phyloP scores from a whole-genome alignment of 2,329 filamentous ascomycete genomes.

The Xylaria sp. region DNA sequence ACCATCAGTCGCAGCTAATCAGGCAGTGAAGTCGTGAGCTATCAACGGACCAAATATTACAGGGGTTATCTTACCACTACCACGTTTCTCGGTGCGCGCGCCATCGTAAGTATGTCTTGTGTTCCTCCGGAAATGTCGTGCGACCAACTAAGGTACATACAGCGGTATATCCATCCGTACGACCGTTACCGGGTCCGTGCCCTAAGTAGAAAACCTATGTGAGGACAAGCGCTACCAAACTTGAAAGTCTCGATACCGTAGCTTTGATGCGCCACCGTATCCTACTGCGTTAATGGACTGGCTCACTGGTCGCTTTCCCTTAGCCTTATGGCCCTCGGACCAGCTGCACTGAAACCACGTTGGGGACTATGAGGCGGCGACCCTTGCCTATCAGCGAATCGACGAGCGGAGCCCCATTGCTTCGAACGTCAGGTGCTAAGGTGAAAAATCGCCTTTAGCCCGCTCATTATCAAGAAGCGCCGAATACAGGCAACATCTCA shows the following conservation, averaged over 20 bases:
- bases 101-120: conserved; percentile 25
- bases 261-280: conserved; percentile 4
- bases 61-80: conserved; percentile 10
- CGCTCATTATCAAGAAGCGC: conserved; percentile 3
- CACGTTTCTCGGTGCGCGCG: conserved; percentile 32
- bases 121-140: conserved; percentile 23
- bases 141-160: conserved; percentile 18
- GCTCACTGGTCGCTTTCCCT: conserved; percentile 5
- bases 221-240: not conserved
- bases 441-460: not conserved
- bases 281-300: conserved; percentile 15
- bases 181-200: conserved; percentile 10
- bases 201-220: not conserved
- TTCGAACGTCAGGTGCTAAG: not conserved
- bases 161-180: conserved; percentile 2
- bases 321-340: conserved; percentile 8
- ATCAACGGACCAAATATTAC: conserved; percentile 10
- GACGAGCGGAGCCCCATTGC: not conserved
- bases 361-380: conserved; percentile 6
- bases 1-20: not conserved
- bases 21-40: not conserved
- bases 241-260: not conserved
- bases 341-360: conserved; percentile 9
- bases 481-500: conserved; percentile 6
- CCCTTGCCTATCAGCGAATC: not conserved